A percentile compares a stretch with the other conserved stretches of the same genome.
These are phyloP conservation scores for Aspergillus pseudoterreus DNA, from an alignment of 2,329 filamentous ascomycete genomes.

Conservation along the genomic window DNA sequence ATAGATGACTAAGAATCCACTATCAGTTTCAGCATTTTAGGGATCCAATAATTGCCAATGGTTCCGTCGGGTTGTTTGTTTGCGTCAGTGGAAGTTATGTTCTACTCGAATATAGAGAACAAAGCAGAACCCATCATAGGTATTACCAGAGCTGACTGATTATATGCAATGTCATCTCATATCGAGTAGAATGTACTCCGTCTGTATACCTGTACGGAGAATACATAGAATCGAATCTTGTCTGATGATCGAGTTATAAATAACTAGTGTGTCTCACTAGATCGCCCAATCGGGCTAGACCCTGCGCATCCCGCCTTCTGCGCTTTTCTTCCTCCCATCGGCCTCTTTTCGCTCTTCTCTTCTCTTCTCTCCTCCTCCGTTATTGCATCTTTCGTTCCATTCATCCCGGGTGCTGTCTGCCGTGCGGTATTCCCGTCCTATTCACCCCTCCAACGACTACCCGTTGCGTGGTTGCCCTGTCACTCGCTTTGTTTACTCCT, in stretches of 20 bases:
- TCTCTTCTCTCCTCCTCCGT: constrained; percentile 1
- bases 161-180: no score
- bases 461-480: constrained; percentile 7
- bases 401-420: not conserved
- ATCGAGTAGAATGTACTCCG: not conserved
- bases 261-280: constrained; percentile 25
- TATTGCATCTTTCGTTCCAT: not conserved
- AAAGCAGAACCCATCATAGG: no score
- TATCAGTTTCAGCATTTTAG: no score
- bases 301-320: constrained; percentile 7
- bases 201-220: no score
- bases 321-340: constrained; percentile 2
- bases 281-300: constrained; percentile 13
- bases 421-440: not conserved
- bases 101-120: no score
- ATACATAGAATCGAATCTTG: not conserved
- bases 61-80: not conserved
- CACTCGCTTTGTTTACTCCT: constrained; percentile 23
- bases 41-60: constrained; percentile 11
- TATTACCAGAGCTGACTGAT: no score
- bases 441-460: not conserved
- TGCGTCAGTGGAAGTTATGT: not conserved
- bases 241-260: constrained; percentile 9
- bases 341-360: constrained; percentile 4
- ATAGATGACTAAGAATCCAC: no score